A percentile compares a stretch with the other conserved stretches of the same genome.
Evolutionary conservation across 495 filamentous ascomycete genomes (phyloP).

Genomic region (Penicillium psychrofluorescens): DNA sequence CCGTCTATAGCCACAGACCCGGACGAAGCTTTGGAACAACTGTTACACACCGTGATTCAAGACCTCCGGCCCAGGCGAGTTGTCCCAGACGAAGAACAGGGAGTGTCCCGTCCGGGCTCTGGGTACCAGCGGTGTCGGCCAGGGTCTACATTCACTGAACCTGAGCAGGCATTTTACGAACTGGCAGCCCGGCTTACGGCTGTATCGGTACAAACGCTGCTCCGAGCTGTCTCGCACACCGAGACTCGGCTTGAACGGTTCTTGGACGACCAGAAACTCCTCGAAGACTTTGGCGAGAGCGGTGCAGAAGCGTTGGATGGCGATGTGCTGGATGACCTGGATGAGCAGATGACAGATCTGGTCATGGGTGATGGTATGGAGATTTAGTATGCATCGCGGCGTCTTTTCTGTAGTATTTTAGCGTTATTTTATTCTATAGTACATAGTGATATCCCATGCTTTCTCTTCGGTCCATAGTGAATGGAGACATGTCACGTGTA

Average conservation of each 20-base stretch:
- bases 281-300: slow-evolving; percentile 19
- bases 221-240: slow-evolving; percentile 38
- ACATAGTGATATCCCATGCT: no score
- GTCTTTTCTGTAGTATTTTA: no score
- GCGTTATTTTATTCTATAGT: no score
- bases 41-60: slow-evolving; percentile 31
- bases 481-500: slow-evolving; percentile 5
- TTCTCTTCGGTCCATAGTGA: no score
- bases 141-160: slow-evolving; percentile 47
- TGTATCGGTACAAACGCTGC: slow-evolving; percentile 37
- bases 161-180: slow-evolving; percentile 48
- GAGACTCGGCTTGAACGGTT: slow-evolving; percentile 39
- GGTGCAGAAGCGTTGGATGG: slow-evolving; percentile 11
- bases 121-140: slow-evolving; percentile 51
- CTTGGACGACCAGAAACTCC: slow-evolving; percentile 28
- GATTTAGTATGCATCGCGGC: background rate
- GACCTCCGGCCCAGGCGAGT: slow-evolving; percentile 22
- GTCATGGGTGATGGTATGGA: slow-evolving; percentile 5
- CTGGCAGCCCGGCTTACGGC: slow-evolving; percentile 44
- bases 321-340: slow-evolving; percentile 18
- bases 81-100: slow-evolving; percentile 21
- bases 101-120: slow-evolving; percentile 41
- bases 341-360: slow-evolving; percentile 22
- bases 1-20: slow-evolving; percentile 8
- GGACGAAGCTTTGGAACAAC: slow-evolving; percentile 22